Percentiles rank a stretch among this genome's conserved stretches.
Evolutionary conservation across 495 filamentous ascomycete genomes (phyloP).

Genomic region (Aspergillus saccharolyticus): DNA sequence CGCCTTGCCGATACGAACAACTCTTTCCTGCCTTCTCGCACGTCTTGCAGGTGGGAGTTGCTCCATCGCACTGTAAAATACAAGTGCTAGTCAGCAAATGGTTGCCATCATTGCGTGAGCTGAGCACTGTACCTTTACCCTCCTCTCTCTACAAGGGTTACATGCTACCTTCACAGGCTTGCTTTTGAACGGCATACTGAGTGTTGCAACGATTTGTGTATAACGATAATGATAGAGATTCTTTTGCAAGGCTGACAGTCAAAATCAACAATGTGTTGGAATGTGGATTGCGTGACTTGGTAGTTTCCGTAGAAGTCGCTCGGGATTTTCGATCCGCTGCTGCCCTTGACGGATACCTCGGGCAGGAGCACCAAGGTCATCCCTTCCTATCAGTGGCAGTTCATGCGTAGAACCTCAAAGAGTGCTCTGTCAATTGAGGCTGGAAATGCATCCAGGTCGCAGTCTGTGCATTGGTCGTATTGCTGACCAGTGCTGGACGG

Average conservation of each 20-base stretch:
- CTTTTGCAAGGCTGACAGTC: too few species aligned
- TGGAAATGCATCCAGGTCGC: too few species aligned
- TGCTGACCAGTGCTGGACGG: too few species aligned
- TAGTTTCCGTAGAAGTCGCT: background rate
- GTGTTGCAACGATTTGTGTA: too few species aligned
- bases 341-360: background rate
- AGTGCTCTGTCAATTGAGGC: too few species aligned
- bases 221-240: too few species aligned
- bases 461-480: too few species aligned
- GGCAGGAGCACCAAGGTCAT: background rate
- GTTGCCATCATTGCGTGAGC: background rate
- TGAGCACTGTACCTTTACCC: constrained; percentile 22
- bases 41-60: constrained; percentile 16
- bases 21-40: constrained; percentile 18
- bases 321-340: background rate
- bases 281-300: background rate
- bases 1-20: constrained; percentile 20
- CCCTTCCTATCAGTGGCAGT: too few species aligned
- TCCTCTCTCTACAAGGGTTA: constrained; percentile 25
- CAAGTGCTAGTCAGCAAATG: background rate
- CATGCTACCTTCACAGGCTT: constrained; percentile 29
- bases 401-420: too few species aligned
- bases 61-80: constrained; percentile 22
- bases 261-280: background rate
- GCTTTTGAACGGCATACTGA: constrained; percentile 4